Evolutionary conservation across 371 early-diverging fungal genomes (phyloP), one percentile per base, ranked within the genome.

Genomic region (Modicella reniformis): DNA sequence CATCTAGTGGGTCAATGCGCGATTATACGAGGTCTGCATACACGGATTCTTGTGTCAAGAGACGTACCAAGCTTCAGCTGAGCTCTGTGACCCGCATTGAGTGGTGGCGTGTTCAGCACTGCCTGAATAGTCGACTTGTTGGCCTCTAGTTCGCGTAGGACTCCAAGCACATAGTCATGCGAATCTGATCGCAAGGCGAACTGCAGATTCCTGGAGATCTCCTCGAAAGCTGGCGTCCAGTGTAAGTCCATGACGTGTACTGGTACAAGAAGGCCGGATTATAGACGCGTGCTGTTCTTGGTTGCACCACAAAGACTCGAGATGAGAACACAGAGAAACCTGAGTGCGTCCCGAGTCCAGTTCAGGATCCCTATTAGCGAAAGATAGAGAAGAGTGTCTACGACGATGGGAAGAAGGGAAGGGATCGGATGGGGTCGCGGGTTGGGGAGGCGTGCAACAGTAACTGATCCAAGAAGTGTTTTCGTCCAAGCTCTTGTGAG

Each of bases 181-280:
- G 73, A 69, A 49, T 70, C 67, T 19, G 80, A 79, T n/a, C 61
- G 66, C 55, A 55, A 10, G 33, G 80, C 73, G 25, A 28, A 51
- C 28, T 66, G 62, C 23, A 73, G 60, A 19, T 69, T 62, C 21
- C 62, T 53, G 25, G 62, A 23, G 40, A 79, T 70, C 21, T 73
- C 70, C 74, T 73, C 80, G 40, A 79, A 79, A 25, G 65, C 23
- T 21, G 80, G 70, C 21, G 70, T 63, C 80, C 80, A 79, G 34
- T 79, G 80, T 32, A 32, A 63, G 25, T 69, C 64, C 74, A 74
- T 76, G 37, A 47, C 28, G 32, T 34, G 53, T 59, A 37, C 41
- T 59, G 32, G 9, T 21, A 59, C 48, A 19, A 15, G 61, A 65
- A 60, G 34, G 44, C 30, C 26, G 41, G 30, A 47, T 34, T 37